Evolutionary conservation across 345 rosid genomes (phyloP), one percentile per base, ranked within the genome.

Genomic region (Cardamine chenopodiifolia): DNA sequence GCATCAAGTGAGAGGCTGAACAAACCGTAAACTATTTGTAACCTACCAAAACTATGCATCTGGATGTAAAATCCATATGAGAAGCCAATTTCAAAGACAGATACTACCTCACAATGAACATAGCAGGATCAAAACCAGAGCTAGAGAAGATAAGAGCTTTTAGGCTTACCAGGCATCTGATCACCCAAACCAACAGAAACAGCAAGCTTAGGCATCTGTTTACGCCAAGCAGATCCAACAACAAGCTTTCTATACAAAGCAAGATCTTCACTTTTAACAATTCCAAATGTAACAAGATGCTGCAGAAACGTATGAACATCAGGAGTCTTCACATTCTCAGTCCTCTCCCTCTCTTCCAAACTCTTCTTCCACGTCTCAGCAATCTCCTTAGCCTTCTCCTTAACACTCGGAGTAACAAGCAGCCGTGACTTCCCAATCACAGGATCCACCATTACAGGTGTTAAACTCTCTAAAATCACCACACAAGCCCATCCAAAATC

Each of bases 401-500:
- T 85, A 25, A 95, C 80, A 15, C 73, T 80, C 0, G 94, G 96
- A 0, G 99, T 89, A 52, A 95, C 94, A 82, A 95, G 70, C 63
- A 88, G 68, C 82, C 99, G 75, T 5, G 88, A 76, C 56, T 86
- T 95, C 28, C 97, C 99, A 0, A 95, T 86, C 76, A 91, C 91
- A 0, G 99, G 99, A 70, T 92, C 99, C 5, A 95, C 86, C 78
- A 88, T 75, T 40, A 90, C 98, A 13, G 98, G 94, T 47, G 91
- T 86, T 82, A 95, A 80, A 42, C 97, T 88, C 87, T 92, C 99
- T 1, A 95, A 79, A 55, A 87, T 80, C 85, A 95, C 72, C 17
- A 95, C 99, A 52, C 99, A 95, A 26, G 99, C 98, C 99, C 99
- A 95, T 14, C 97, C 97, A 28, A 86, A 83, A 79, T 95, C 99